Percentiles rank a stretch among this genome's conserved stretches.
phyloP scores from a whole-genome alignment of 192 early-diverging fungal species.

The Coemansia sp. region DNA sequence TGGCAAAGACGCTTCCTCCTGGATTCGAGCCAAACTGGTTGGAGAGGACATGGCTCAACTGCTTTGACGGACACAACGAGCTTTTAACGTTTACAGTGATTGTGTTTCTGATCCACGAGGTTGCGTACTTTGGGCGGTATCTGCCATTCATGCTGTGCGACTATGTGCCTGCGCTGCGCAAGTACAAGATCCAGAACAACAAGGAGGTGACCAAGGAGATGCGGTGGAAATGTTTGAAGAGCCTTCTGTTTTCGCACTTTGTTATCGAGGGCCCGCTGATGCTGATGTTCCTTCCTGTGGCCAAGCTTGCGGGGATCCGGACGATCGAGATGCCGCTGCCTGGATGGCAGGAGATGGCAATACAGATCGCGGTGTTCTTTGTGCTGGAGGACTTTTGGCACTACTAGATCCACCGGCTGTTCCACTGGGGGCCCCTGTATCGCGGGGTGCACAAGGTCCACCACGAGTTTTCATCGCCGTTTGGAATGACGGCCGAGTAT shows the following conservation, averaged over 20 bases:
- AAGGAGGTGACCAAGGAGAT: slow-evolving; percentile 66
- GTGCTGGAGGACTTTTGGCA: slow-evolving; percentile 89
- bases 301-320: slow-evolving; percentile 81
- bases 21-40: slow-evolving; percentile 49
- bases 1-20: slow-evolving; percentile 27
- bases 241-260: slow-evolving; percentile 79
- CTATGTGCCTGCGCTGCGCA: slow-evolving; percentile 79
- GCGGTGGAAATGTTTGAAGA: slow-evolving; percentile 73
- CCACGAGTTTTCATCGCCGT: slow-evolving; percentile 89
- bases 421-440: slow-evolving; percentile 89
- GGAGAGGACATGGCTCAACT: slow-evolving; percentile 64
- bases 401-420: slow-evolving; percentile 86
- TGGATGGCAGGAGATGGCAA: slow-evolving; percentile 64
- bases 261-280: slow-evolving; percentile 87
- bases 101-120: slow-evolving; percentile 85
- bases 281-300: slow-evolving; percentile 84
- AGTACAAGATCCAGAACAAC: slow-evolving; percentile 87
- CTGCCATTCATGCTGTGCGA: slow-evolving; percentile 86
- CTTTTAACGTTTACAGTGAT: slow-evolving; percentile 70
- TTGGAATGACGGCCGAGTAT: slow-evolving; percentile 88
- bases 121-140: slow-evolving; percentile 91
- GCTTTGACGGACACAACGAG: slow-evolving; percentile 74
- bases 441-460: slow-evolving; percentile 93
- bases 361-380: slow-evolving; percentile 76
- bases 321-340: slow-evolving; percentile 85